Percentiles rank a stretch among this genome's conserved stretches.
Evolutionary conservation across 306 rosid species (phyloP).

Genomic region (Acacia acuminata): DNA sequence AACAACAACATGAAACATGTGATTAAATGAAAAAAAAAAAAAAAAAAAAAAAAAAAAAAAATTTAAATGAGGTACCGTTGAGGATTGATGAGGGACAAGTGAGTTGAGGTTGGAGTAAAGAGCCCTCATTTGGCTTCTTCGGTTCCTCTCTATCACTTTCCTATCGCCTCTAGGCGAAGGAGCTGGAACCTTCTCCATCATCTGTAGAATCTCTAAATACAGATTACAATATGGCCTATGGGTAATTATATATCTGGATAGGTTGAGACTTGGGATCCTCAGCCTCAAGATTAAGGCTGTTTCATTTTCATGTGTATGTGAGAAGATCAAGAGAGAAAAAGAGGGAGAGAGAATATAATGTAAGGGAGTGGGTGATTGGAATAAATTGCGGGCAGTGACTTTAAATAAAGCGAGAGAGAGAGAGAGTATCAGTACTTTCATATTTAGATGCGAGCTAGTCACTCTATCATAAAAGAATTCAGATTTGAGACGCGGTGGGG

Average conservation of each 20-base stretch:
- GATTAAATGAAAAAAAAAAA: not conserved
- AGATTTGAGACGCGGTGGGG: not conserved
- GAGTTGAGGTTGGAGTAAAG: conserved; percentile 55
- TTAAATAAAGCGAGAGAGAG: not conserved
- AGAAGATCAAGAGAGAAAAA: not conserved
- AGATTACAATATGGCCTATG: not conserved
- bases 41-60: too few species aligned
- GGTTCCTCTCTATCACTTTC: conserved; percentile 56
- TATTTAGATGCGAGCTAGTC: not conserved
- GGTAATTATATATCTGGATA: not conserved
- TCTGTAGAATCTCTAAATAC: not conserved
- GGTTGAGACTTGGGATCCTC: not conserved
- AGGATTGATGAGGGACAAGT: conserved; percentile 47
- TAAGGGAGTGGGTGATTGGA: not conserved
- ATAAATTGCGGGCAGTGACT: not conserved
- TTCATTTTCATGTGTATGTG: not conserved
- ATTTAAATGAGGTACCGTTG: conserved; percentile 41
- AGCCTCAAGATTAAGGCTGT: not conserved
- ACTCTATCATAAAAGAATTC: not conserved
- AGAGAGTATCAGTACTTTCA: not conserved
- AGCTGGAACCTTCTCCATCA: conserved; percentile 52
- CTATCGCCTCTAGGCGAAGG: conserved; percentile 56
- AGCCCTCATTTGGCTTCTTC: conserved; percentile 68
- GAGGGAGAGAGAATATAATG: too few species aligned
- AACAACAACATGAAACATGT: not conserved